phyloP scores from a whole-genome alignment of 2,329 filamentous ascomycete species.

The Fusarium protoensiforme region DNA sequence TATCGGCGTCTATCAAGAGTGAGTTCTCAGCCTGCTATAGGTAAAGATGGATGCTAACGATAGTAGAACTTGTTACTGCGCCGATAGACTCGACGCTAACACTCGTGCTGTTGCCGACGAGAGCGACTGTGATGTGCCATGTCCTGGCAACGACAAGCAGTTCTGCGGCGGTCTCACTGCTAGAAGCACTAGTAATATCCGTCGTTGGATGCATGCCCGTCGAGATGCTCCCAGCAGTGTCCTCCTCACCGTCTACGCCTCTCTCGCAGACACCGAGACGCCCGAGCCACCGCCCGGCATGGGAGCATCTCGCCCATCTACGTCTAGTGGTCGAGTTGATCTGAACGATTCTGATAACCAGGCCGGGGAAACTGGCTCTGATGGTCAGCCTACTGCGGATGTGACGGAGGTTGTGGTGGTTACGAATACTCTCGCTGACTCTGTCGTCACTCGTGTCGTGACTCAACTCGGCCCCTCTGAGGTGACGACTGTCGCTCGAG shows the following conservation, averaged over 20 bases:
- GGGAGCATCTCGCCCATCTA: conserved; percentile 23
- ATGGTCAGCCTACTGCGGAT: not conserved
- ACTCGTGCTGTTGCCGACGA: conserved; percentile 48
- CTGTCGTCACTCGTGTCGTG: not conserved
- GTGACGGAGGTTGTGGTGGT: not conserved
- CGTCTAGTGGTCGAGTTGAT: not conserved
- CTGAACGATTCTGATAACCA: not conserved
- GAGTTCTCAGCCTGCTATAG: not conserved
- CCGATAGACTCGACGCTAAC: conserved; percentile 52
- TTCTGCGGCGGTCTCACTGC: conserved; percentile 55
- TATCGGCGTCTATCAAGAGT: conserved; percentile 51
- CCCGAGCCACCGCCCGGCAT: conserved; percentile 50
- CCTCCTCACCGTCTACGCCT: conserved; percentile 58
- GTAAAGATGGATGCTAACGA: not conserved
- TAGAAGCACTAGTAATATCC: conserved; percentile 2
- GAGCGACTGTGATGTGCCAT: conserved; percentile 50
- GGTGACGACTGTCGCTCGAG: not conserved
- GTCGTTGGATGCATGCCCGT: conserved; percentile 25
- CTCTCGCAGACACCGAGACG: conserved; percentile 43
- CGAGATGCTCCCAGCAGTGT: conserved; percentile 45
- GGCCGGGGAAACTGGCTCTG: not conserved
- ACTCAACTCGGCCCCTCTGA: not conserved
- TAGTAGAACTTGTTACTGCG: conserved; percentile 57
- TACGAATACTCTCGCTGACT: not conserved
- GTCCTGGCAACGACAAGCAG: conserved; percentile 54